phyloP scores from a whole-genome alignment of 495 filamentous ascomycete genomes.

The Trichoderma asperelloides region DNA sequence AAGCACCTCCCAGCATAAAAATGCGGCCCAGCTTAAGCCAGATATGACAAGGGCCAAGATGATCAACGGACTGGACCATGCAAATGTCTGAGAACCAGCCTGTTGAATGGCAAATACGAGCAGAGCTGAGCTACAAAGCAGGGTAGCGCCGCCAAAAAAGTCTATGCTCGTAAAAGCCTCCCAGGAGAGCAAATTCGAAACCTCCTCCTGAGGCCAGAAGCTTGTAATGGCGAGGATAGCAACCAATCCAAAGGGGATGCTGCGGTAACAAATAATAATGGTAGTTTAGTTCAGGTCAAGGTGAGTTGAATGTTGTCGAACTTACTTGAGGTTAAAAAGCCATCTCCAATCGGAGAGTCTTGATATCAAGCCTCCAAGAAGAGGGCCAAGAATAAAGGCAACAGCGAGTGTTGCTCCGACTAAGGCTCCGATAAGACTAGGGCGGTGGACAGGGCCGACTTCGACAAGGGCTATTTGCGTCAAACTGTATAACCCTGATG shows the following conservation, averaged over 20 bases:
- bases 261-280: conserved; percentile 14
- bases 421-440: conserved; percentile 34
- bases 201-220: conserved; percentile 32
- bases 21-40: conserved; percentile 35
- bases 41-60: conserved; percentile 34
- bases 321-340: conserved; percentile 63
- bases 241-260: conserved; percentile 48
- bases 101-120: conserved; percentile 52
- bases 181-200: conserved; percentile 17
- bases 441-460: conserved; percentile 40
- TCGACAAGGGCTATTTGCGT: conserved; percentile 47
- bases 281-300: neutral
- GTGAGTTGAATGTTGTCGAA: neutral
- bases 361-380: conserved; percentile 61
- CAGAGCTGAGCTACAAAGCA: conserved; percentile 46
- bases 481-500: conserved; percentile 49
- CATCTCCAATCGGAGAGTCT: conserved; percentile 56
- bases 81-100: conserved; percentile 36
- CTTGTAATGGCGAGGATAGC: conserved; percentile 50
- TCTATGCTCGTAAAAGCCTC: conserved; percentile 38
- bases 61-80: conserved; percentile 37
- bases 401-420: conserved; percentile 36
- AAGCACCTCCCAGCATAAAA: conserved; percentile 38
- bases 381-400: conserved; percentile 49
- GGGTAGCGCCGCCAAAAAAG: conserved; percentile 45